Percentiles rank a stretch among this genome's conserved stretches.
Conservation (phyloP, 371 early-diverging fungal genomes). For the Mortierella sp. region DNA sequence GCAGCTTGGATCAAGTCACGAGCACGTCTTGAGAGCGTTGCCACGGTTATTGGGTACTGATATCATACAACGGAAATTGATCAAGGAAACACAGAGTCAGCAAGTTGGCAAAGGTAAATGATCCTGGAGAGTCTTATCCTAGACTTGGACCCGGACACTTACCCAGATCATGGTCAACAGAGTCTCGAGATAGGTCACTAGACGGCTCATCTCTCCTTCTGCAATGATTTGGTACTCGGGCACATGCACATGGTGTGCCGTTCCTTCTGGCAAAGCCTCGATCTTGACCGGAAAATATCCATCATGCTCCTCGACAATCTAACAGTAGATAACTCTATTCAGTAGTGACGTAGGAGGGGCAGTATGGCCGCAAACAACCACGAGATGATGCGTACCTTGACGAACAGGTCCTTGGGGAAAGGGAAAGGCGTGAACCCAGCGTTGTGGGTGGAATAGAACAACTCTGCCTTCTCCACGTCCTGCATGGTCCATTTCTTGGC, state of each 20-base stretch:
- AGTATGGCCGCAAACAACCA: not conserved
- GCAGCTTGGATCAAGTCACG: slow-evolving; percentile 64
- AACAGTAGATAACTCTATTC: not conserved
- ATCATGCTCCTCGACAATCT: slow-evolving; percentile 75
- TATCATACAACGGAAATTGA: too few species aligned
- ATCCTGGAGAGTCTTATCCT: too few species aligned
- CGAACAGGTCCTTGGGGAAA: slow-evolving; percentile 81
- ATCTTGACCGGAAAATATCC: slow-evolving; percentile 87
- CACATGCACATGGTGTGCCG: slow-evolving; percentile 78
- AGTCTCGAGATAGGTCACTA: slow-evolving; percentile 87
- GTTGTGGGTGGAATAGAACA: slow-evolving; percentile 79
- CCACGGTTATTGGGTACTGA: slow-evolving; percentile 85
- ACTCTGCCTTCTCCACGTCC: slow-evolving; percentile 70
- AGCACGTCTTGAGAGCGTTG: slow-evolving; percentile 78
- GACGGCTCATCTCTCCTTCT: slow-evolving; percentile 68
- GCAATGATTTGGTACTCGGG: slow-evolving; percentile 84
- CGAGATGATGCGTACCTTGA: slow-evolving; percentile 57
- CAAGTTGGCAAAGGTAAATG: too few species aligned
- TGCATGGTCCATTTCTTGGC: slow-evolving; percentile 68
- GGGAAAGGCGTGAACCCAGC: slow-evolving; percentile 69
- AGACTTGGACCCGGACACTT: too few species aligned
- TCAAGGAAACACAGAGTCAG: too few species aligned
- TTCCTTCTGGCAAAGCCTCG: slow-evolving; percentile 78
- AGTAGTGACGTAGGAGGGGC: too few species aligned
- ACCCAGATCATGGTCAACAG: slow-evolving; percentile 85